Percentiles rank a stretch among this genome's conserved stretches.
phyloP scores from a whole-genome alignment of 331 rosid species.

The Quercus phellos region DNA sequence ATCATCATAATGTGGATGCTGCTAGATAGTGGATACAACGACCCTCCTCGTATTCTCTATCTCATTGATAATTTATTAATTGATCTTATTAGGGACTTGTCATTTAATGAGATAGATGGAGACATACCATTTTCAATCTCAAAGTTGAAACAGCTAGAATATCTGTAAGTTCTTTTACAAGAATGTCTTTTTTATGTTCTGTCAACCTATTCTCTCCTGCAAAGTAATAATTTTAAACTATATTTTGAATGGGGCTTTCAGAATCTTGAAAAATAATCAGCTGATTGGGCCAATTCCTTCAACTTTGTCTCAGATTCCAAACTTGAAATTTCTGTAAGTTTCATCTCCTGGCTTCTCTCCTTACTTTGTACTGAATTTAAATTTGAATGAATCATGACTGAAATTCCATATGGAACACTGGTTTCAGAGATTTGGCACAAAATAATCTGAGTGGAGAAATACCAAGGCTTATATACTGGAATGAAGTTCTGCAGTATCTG shows the following conservation, averaged over 20 bases:
- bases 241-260: slow-evolving; percentile 15
- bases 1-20: background rate
- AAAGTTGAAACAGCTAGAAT: slow-evolving; percentile 80
- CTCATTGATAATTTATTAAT: background rate
- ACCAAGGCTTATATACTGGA: slow-evolving; percentile 96
- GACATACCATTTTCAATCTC: slow-evolving; percentile 95
- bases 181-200: background rate
- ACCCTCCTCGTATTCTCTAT: background rate
- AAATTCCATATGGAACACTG: slow-evolving; percentile 6
- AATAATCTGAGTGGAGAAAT: slow-evolving; percentile 89
- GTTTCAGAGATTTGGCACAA: slow-evolving; percentile 78
- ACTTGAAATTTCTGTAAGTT: slow-evolving; percentile 85
- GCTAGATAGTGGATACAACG: background rate
- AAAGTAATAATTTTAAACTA: background rate
- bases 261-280: slow-evolving; percentile 74
- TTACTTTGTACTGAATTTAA: background rate
- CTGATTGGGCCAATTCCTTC: slow-evolving; percentile 93
- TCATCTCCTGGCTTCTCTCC: slow-evolving; percentile 1
- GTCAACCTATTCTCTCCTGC: background rate
- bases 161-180: slow-evolving; percentile 54
- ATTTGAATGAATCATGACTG: background rate
- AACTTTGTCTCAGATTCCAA: slow-evolving; percentile 94
- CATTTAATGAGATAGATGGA: slow-evolving; percentile 75
- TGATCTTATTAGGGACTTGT: slow-evolving; percentile 63
- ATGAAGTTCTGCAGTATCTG: slow-evolving; percentile 96